Evolutionary conservation across 139 green algal genomes (phyloP), one percentile per base, ranked within the genome.

Genomic region (Diplosphaera chodatii): DNA sequence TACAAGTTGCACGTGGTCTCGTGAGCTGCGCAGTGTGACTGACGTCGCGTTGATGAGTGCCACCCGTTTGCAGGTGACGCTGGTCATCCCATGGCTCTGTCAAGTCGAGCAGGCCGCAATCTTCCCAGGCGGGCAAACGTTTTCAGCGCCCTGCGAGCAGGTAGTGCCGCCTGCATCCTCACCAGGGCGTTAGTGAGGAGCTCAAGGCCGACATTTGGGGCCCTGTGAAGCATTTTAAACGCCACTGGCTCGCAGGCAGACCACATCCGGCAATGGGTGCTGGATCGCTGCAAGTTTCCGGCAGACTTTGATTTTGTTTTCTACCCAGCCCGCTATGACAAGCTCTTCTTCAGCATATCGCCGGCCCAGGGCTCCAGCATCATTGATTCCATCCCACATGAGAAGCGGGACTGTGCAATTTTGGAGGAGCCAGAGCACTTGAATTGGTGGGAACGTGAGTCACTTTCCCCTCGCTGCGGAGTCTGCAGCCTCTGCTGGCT

Each of bases 371-470:
- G 99, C 88, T 88, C 92, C 4, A 71, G 82, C 41, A 93, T 90
- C 78, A 91, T 99, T 32, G 90, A 59, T 25, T 21, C 48, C 3
- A 59, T 59, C 16, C 48, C 48, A 5, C 16, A 27, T 23, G 48
- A 59, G 16, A 59, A 59, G 68, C 88, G 91, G 1, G 95, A 99
- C 72, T 87, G 98, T 41, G 96, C 93, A 15, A 89, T 99, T 25
- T 80, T 99, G 70, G 96, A 99, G 80, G 96, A 99, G 85, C 96
- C 96, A 2, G 96, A 99, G 86, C 96, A 99, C 81, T 79, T 99
- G 22, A 98, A 92, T 67, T 99, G 95, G 92, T 99, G 96, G 84
- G 93, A 99, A 84, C 90, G 96, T 74, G 95, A 93, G 66, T 34
- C 5, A 18, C 18, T 32, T 37, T 34, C 23, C 25, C 22, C 67